These are phyloP conservation scores for Brassica hybrid DNA, from an alignment of 441 rosid species.

Conservation along the genomic window DNA sequence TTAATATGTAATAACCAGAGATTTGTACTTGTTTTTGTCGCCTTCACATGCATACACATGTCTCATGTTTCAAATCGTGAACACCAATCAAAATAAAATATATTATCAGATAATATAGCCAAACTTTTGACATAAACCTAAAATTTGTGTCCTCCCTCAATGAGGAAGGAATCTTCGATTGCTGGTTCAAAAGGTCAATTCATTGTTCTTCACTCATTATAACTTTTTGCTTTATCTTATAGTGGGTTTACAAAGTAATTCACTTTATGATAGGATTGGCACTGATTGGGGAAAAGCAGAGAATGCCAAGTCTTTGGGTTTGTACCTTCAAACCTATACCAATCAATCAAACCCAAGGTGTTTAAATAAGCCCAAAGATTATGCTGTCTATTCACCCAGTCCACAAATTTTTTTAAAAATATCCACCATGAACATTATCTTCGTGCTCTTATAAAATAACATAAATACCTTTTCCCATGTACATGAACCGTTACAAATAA, in stretches of 20 bases:
- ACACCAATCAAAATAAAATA: conserved; percentile 29
- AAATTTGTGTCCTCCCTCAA: conserved; percentile 11
- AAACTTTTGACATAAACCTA: neutral
- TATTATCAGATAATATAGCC: neutral
- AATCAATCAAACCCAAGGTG: neutral
- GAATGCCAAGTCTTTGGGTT: conserved; percentile 10
- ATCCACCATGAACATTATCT: neutral
- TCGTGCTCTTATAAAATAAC: neutral
- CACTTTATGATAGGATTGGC: conserved; percentile 9
- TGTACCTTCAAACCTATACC: neutral
- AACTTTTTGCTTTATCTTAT: neutral
- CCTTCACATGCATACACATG: conserved; percentile 44
- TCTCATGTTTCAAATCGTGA: conserved; percentile 43
- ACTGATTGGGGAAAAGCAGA: neutral
- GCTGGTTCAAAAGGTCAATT: neutral
- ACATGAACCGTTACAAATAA: no score
- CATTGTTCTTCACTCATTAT: neutral
- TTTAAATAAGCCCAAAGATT: conserved; percentile 4
- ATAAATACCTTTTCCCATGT: neutral
- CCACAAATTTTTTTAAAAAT: neutral
- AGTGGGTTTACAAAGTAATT: neutral
- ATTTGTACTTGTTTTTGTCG: conserved; percentile 34
- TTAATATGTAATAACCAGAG: conserved; percentile 5
- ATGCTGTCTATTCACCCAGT: conserved; percentile 1
- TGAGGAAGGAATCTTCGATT: conserved; percentile 25